Evolutionary conservation across 805 yeast species (phyloP).

Genomic region (Saturnispora gosingensis): DNA sequence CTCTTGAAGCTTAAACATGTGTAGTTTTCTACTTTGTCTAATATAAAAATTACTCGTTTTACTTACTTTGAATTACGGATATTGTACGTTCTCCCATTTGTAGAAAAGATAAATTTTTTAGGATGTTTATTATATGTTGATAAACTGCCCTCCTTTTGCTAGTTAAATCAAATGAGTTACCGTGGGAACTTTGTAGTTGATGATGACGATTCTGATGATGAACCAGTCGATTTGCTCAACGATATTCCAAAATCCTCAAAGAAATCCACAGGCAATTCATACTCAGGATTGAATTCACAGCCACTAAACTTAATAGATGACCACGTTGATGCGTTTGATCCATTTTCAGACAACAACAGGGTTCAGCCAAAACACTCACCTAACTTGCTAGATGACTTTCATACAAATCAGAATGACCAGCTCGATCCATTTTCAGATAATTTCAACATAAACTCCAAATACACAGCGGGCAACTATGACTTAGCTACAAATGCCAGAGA

Average conservation of each 20-base stretch:
- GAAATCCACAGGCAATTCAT: background rate
- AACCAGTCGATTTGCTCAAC: slow-evolving; percentile 15
- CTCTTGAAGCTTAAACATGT: slow-evolving; percentile 80
- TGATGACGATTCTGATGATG: slow-evolving; percentile 13
- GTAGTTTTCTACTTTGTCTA: slow-evolving; percentile 4
- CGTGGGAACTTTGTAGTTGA: slow-evolving; percentile 10
- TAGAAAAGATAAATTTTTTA: background rate
- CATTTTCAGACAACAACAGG: slow-evolving; percentile 11
- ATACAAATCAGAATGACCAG: background rate
- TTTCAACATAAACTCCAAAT: slow-evolving; percentile 5
- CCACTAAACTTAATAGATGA: slow-evolving; percentile 2
- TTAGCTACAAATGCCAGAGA: background rate
- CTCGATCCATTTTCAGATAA: slow-evolving; percentile 6
- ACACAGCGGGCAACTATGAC: background rate
- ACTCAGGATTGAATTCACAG: background rate
- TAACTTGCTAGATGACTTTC: background rate
- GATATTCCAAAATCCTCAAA: slow-evolving; percentile 2
- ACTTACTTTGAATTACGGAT: background rate
- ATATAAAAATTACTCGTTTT: slow-evolving; percentile 3
- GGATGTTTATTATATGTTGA: background rate
- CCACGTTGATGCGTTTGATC: slow-evolving; percentile 8
- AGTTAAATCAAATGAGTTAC: slow-evolving; percentile 8
- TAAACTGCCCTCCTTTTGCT: background rate
- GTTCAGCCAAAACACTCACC: background rate
- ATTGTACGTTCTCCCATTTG: background rate